Percentiles rank a stretch among this genome's conserved stretches.
Conservation (phyloP, 495 filamentous ascomycete species). For the Penicillium herquei region DNA sequence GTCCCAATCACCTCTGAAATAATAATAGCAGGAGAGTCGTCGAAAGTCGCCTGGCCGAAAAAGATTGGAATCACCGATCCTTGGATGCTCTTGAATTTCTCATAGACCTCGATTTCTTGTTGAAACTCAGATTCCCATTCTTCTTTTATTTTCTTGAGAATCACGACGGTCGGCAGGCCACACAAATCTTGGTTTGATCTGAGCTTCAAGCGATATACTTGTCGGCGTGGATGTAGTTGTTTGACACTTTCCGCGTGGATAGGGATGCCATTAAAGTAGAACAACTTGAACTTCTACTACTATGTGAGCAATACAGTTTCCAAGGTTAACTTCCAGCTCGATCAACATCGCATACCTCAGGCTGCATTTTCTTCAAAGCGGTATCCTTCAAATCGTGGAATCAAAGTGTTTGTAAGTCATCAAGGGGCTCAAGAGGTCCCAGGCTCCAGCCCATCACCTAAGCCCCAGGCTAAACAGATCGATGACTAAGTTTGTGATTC, state of each 20-base stretch:
- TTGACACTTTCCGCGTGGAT: slow-evolving; percentile 3
- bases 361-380: too few species aligned
- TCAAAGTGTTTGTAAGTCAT: too few species aligned
- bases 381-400: too few species aligned
- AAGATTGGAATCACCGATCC: slow-evolving; percentile 1
- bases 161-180: slow-evolving; percentile 1
- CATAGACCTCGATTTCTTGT: slow-evolving; percentile 6
- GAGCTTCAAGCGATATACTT: slow-evolving; percentile 2
- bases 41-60: neutral
- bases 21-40: slow-evolving; percentile 1
- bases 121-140: slow-evolving; percentile 3
- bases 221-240: neutral
- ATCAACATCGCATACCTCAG: too few species aligned
- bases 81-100: slow-evolving; percentile 5
- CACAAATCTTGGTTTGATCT: neutral
- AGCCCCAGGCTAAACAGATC: too few species aligned
- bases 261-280: slow-evolving; percentile 2
- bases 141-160: slow-evolving; percentile 5
- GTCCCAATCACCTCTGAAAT: slow-evolving; percentile 8
- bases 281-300: neutral
- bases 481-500: too few species aligned
- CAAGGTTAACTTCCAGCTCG: too few species aligned
- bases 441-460: too few species aligned
- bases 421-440: too few species aligned
- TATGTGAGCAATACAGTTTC: too few species aligned